These are phyloP conservation scores for Takashimella tepidaria DNA, from an alignment of 1,284 basidiomycete species.

Conservation along the genomic window DNA sequence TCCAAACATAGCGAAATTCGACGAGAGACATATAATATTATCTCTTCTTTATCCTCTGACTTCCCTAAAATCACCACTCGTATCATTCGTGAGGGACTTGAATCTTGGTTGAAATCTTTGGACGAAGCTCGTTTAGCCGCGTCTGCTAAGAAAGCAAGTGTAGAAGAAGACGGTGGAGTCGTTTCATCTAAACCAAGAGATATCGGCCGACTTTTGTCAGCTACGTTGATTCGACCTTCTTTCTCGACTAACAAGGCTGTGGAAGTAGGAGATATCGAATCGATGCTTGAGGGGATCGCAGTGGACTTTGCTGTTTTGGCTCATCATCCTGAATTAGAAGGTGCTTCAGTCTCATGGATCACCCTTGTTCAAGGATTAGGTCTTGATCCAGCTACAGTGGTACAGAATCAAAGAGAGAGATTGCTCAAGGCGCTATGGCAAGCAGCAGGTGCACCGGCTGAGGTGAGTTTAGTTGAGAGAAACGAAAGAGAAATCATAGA, in stretches of 20 bases:
- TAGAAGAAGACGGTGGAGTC: constrained; percentile 27
- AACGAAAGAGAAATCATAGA: neutral
- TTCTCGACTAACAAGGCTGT: neutral
- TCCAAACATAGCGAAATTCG: constrained; percentile 56
- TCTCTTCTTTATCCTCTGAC: constrained; percentile 46
- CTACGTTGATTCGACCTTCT: constrained; percentile 15
- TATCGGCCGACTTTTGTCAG: constrained; percentile 33
- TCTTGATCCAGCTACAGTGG: constrained; percentile 59
- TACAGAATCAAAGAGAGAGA: constrained; percentile 27
- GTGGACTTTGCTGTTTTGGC: constrained; percentile 61
- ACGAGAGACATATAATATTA: constrained; percentile 49
- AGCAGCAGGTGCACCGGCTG: constrained; percentile 26
- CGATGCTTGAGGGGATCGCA: constrained; percentile 30
- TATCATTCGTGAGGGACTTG: constrained; percentile 58
- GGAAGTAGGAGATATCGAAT: neutral
- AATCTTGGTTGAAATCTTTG: constrained; percentile 31
- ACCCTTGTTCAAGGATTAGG: constrained; percentile 66
- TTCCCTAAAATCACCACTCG: constrained; percentile 53
- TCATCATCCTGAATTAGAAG: constrained; percentile 63
- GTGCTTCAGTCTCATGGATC: constrained; percentile 70
- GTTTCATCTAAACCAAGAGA: constrained; percentile 29
- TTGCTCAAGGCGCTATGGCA: constrained; percentile 37
- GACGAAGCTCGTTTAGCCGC: constrained; percentile 25
- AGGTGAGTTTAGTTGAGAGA: constrained; percentile 16
- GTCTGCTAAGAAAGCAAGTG: constrained; percentile 15